Percentiles rank a stretch among this genome's conserved stretches.
Conservation (phyloP, 257 asterid species). For the Przewalskia tangutica region DNA sequence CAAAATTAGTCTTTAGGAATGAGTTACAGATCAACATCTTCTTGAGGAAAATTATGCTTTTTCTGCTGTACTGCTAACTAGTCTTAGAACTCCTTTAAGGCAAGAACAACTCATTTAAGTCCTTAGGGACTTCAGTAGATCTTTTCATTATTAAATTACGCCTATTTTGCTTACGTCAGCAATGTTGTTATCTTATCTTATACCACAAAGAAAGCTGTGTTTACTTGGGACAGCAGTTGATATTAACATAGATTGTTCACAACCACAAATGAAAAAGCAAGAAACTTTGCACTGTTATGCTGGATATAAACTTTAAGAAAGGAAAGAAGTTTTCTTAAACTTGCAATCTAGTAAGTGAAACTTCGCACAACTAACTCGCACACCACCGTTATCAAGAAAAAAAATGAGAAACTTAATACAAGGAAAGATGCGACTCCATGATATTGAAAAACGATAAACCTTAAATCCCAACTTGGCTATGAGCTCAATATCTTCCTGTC, state of each 20-base stretch:
- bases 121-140: neutral
- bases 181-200: neutral
- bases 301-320: neutral
- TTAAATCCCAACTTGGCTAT: conserved; percentile 42
- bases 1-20: too few relatives aligned
- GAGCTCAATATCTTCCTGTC: conserved; percentile 46
- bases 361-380: neutral
- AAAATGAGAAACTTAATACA: conserved; percentile 12
- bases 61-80: neutral
- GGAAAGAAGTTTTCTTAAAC: neutral
- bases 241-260: neutral
- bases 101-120: neutral
- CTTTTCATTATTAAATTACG: neutral
- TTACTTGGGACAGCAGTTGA: neutral
- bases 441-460: conserved; percentile 48
- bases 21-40: too few relatives aligned
- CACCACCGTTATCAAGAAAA: neutral
- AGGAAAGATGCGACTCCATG: conserved; percentile 50
- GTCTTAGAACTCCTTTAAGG: neutral
- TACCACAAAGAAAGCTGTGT: neutral
- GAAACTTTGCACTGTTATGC: neutral
- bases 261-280: neutral
- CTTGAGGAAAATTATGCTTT: too few relatives aligned
- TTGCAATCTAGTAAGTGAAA: neutral
- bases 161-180: neutral